These are phyloP conservation scores for Ustilago vetiveriae DNA, from an alignment of 1,284 basidiomycete species.

Conservation along the genomic window DNA sequence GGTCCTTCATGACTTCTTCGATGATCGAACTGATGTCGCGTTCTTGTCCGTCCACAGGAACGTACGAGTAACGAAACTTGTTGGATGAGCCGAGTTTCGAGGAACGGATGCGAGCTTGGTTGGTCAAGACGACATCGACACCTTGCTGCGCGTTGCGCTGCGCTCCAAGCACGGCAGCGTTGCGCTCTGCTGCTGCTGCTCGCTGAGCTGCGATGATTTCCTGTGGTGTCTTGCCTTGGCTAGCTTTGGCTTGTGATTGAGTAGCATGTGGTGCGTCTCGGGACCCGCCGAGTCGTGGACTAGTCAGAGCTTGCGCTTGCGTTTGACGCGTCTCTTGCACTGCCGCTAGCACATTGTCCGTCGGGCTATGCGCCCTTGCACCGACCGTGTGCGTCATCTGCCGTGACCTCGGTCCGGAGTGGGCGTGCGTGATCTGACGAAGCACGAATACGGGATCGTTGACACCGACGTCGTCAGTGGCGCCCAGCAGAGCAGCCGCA, in stretches of 20 bases:
- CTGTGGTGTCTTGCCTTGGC: constrained; percentile 73
- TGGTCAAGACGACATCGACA: constrained; percentile 83
- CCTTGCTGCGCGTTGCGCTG: constrained; percentile 84
- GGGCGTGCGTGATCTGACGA: constrained; percentile 51
- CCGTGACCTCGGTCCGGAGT: constrained; percentile 14
- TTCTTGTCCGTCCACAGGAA: constrained; percentile 81
- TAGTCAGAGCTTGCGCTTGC: constrained; percentile 4
- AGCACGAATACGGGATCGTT: constrained; percentile 90
- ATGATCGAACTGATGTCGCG: constrained; percentile 91
- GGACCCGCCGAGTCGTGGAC: constrained; percentile 18
- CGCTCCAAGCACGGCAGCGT: constrained; percentile 83
- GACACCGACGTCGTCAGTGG: constrained; percentile 76
- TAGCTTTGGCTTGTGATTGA: constrained; percentile 7
- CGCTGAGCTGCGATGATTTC: constrained; percentile 93
- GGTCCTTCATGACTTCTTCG: constrained; percentile 74
- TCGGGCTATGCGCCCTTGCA: constrained; percentile 44
- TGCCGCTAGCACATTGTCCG: constrained; percentile 64
- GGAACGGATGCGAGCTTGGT: constrained; percentile 84
- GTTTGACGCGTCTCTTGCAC: constrained; percentile 67
- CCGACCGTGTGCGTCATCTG: constrained; percentile 8
- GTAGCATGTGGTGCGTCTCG: constrained; percentile 6
- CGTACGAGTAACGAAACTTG: constrained; percentile 87
- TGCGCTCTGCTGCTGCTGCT: constrained; percentile 81
- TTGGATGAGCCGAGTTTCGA: constrained; percentile 74
- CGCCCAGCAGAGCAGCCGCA: constrained; percentile 74